A percentile compares a stretch with the other conserved stretches of the same genome.
Evolutionary conservation across 495 filamentous ascomycete species (phyloP).

Genomic region (Penicillium ochrochloron): DNA sequence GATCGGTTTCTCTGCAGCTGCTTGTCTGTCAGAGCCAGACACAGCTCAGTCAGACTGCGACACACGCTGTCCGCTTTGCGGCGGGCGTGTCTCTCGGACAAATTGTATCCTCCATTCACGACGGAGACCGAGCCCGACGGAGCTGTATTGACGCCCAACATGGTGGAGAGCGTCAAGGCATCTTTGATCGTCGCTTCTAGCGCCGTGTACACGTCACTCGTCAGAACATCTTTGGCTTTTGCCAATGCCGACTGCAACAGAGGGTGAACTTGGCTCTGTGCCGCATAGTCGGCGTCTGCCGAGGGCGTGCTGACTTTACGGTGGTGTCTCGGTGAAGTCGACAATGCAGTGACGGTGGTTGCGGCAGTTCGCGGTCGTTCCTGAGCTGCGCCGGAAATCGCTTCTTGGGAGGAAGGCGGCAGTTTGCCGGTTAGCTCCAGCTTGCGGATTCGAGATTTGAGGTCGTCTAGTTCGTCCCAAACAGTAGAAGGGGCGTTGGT

Average conservation of each 20-base stretch:
- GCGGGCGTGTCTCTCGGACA: constrained; percentile 80
- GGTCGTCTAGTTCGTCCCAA: constrained; percentile 96
- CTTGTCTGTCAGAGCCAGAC: constrained; percentile 74
- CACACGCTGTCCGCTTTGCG: constrained; percentile 93
- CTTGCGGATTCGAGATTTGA: constrained; percentile 90
- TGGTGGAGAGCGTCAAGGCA: constrained; percentile 72
- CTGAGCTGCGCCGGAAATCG: constrained; percentile 71
- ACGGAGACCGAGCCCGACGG: constrained; percentile 66
- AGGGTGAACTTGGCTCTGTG: constrained; percentile 64
- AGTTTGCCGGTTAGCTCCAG: constrained; percentile 90
- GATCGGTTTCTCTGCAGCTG: constrained; percentile 38
- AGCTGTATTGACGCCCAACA: constrained; percentile 71
- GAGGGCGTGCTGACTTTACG: constrained; percentile 59
- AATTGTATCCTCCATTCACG: constrained; percentile 49
- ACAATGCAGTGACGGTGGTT: constrained; percentile 91
- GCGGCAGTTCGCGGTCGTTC: constrained; percentile 90
- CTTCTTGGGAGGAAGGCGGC: constrained; percentile 77
- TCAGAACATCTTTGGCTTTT: constrained; percentile 71
- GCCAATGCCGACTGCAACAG: constrained; percentile 77
- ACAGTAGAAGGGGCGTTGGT: constrained; percentile 89
- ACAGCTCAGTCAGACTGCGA: constrained; percentile 89
- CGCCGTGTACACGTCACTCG: constrained; percentile 73
- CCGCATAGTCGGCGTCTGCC: constrained; percentile 43
- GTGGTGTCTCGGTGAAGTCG: constrained; percentile 76
- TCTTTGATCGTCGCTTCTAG: constrained; percentile 83